These are phyloP conservation scores for Lyophyllum atratum DNA, from an alignment of 768 basidiomycete species.

Conservation along the genomic window DNA sequence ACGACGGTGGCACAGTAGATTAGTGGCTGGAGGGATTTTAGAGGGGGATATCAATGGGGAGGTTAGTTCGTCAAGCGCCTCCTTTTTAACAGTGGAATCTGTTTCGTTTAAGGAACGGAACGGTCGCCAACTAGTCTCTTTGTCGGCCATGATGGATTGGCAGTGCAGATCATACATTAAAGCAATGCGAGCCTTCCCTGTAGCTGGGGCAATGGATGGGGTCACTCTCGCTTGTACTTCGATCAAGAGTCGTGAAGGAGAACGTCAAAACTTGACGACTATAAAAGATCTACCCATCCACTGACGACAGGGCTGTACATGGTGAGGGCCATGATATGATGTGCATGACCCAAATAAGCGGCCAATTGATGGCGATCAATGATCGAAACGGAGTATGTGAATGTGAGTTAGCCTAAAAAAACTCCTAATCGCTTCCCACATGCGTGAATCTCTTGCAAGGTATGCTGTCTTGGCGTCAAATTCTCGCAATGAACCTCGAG, in stretches of 20 bases:
- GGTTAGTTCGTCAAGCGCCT: conserved; percentile 32
- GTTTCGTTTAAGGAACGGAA: conserved; percentile 26
- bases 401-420: not conserved
- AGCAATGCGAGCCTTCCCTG: conserved; percentile 6
- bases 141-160: conserved; percentile 38
- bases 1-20: conserved; percentile 22
- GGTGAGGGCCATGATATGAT: too few species aligned
- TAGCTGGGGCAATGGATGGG: conserved; percentile 26
- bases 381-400: conserved; percentile 7
- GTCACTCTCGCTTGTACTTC: conserved; percentile 18
- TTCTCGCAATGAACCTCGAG: too few species aligned
- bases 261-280: conserved; percentile 20
- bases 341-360: too few species aligned
- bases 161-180: conserved; percentile 40
- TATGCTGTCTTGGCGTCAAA: not conserved
- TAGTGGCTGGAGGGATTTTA: conserved; percentile 20
- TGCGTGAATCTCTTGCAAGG: too few species aligned
- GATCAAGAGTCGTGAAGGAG: conserved; percentile 26
- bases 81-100: conserved; percentile 41
- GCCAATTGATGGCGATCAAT: conserved; percentile 17
- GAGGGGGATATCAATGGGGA: conserved; percentile 40
- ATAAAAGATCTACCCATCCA: conserved; percentile 15
- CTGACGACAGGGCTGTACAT: conserved; percentile 36
- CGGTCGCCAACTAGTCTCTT: conserved; percentile 36
- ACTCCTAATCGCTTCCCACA: too few species aligned